Percentiles rank a stretch among this genome's conserved stretches.
Conservation (phyloP, 2,329 filamentous ascomycete genomes). For the Ophiocordyceps sinensis region DNA sequence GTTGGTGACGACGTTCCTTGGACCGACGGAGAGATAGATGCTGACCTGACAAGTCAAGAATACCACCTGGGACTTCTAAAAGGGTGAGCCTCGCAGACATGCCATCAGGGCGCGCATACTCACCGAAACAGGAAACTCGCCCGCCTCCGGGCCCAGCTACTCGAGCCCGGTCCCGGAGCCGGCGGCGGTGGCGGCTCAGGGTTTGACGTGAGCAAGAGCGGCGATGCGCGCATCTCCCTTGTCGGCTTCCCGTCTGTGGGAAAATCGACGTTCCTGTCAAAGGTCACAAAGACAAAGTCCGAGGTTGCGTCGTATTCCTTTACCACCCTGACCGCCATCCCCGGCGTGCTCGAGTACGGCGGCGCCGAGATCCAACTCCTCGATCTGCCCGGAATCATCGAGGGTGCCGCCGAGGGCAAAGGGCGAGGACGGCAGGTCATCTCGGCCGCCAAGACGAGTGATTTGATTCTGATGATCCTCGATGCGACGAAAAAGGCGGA, state of each 20-base stretch:
- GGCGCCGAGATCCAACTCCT: conserved; percentile 97
- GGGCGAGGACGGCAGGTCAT: conserved; percentile 93
- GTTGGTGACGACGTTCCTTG: conserved; percentile 28
- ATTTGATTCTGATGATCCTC: conserved; percentile 90
- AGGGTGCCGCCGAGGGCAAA: conserved; percentile 91
- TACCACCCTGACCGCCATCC: conserved; percentile 94
- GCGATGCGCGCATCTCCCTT: conserved; percentile 89
- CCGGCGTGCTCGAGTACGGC: conserved; percentile 92
- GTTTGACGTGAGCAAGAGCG: conserved; percentile 90
- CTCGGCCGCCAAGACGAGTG: conserved; percentile 94
- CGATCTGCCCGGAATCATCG: conserved; percentile 95
- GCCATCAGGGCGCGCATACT: conserved; percentile 1
- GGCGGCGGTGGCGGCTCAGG: conserved; percentile 68
- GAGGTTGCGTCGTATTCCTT: conserved; percentile 95
- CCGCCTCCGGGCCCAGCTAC: conserved; percentile 79
- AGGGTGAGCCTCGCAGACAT: conserved; percentile 44
- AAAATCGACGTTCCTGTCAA: conserved; percentile 97
- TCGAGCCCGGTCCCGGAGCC: conserved; percentile 73
- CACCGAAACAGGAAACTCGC: conserved; percentile 65
- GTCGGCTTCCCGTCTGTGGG: conserved; percentile 98
- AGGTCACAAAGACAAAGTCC: conserved; percentile 95
- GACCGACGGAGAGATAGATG: neutral
- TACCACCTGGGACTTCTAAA: conserved; percentile 97
- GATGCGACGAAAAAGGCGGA: conserved; percentile 95
- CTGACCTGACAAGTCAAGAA: conserved; percentile 39